Base-by-base conservation (phyloP, 805 yeast genomes). In the Candida namnaoensis region DNA sequence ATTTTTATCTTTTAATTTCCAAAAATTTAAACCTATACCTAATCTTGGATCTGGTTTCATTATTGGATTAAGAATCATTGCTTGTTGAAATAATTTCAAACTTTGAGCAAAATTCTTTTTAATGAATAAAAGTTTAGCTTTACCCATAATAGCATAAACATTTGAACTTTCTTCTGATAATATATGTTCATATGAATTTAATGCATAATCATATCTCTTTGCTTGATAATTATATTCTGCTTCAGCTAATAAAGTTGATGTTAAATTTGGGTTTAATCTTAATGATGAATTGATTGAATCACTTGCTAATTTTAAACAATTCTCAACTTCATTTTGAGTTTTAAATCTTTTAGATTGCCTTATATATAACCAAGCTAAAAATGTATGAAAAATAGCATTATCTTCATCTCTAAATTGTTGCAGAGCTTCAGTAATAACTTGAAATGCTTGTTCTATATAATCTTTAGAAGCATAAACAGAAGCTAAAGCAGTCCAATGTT, bases 21-120 rank as follows among this genome's bases (percentile, higher is more conserved):
- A 93, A 57, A 81, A 91, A 61, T 97, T 90, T 48, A 93, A 66
- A 32, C 99, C 99, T 46, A 91, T 78, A 27, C 98, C 99, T 45
- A 93, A 74, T 61, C 99, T 72, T 15, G 97, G 95, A 64, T 91
- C 97, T 5, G 98, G 97, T 50, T 75, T 74, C 50, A 83, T 65
- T 33, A 82, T 58, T 2, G 97, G 97, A 47, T 88, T 81, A 39
- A 80, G 68, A 32, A 81, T 71, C 48, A 93, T 68, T 7, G 85
- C 80, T 48, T 82, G 84, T 67, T 93, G 99, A 62, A 86, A 93
- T 30, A 85, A 60, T 57, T 81, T 82, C 52, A 93, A 71, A 13
- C 96, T 88, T 6, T 74, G 78, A 24, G 72, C 59, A 60, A 80
- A 88, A 56, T 84, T 83, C 45, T 78, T 80, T 58, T 82, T 84